Base-by-base conservation (phyloP, 345 rosid species). In the Cardamine occulta region DNA sequence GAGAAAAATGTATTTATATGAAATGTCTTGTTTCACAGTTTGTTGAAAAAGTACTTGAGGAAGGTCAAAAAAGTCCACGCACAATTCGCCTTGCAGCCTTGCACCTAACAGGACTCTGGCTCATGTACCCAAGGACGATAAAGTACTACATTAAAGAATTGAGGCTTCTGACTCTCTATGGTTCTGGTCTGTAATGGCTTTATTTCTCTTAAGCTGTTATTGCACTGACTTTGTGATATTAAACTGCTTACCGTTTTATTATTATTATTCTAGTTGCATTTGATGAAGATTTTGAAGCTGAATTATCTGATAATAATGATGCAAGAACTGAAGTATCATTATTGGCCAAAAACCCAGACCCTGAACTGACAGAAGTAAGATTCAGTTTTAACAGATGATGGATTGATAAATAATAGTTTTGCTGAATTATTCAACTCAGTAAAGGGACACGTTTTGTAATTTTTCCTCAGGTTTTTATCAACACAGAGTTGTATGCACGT, bases 201-300 rank as follows among this genome's bases (percentile, higher is more conserved):
- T 54, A 23, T 45, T 12, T 60, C 62, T 68, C 12, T 39, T 47
- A 57, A 44, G 60, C 45, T 18, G 2, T 29, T 7, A 7, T 7
- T 69, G 64, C 63, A 31, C 39, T 60, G 39, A n/a, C 21, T 67
- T 23, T 53, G 18, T 73, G 58, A 68, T 62, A 68, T 19, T 55
- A 34, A 53, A 18, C 9, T 60, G 45, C 60, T 73, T 54, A 54
- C 31, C 3, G 1, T 19, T 79, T 55, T 19, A 9, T 32, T 54
- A 17, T 68, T 54, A 17, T 68, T 53, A 44, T 48, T 80, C 57
- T 75, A 94, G 98, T 94, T 84, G 95, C 94, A 74, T 94, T 91
- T 86, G 98, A 94, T 68, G 98, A 94, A 85, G 98, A 94, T 86
- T 94, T 94, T 86, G 98, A 94, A 83, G 93, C 88, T 61, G 98